Base-by-base conservation (phyloP, 2,329 filamentous ascomycete genomes). In the Aspergillus aculeatus region DNA sequence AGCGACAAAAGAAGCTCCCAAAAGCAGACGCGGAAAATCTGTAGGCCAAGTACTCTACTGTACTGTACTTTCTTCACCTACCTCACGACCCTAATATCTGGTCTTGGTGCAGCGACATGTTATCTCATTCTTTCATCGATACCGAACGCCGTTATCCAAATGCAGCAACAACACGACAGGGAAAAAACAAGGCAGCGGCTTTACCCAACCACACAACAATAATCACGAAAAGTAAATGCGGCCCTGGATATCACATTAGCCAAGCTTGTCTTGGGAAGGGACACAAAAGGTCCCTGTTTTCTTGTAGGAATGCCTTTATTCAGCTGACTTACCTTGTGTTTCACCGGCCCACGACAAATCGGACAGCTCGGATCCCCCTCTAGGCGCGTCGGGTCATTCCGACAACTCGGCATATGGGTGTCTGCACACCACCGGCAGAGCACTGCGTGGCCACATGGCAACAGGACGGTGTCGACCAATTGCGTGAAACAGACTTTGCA, bases 361-460 rank as follows among this genome's bases (percentile, higher is more conserved):
- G 71, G 70, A 59, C 72, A 74, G 2, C 47, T 57, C 12, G 65
- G 61, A n/a, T 57, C 32, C 5, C 50, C 58, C 26, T 62, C n/a
- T 10, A 47, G 53, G 12, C 41, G 14, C n/a, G n/a, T 64, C 19
- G 64, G 63, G 48, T 62, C 61, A 3, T 62, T 63, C 29, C 47
- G 62, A 65, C 80, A 77, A 1, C 77, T 73, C 2, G 82, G 82
- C 35, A 81, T 75, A 49, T 80, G 77, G 53, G 81, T 76, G 53
- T 82, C 80, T 3, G 81, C 81, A 63, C 83, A 85, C 82, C 82
- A 85, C 44, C 77, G 72, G 66, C 83, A 85, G 75, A 85, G 81
- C 35, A 81, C 76, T 62, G 83, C 75, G 67, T 85, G 82, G 0
- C 83, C 83, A 61, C 83, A 85, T 0, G 83, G 83, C 38, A 84